Evolutionary conservation across 805 yeast species (phyloP).

Genomic region (Jamesozyma hellenica): DNA sequence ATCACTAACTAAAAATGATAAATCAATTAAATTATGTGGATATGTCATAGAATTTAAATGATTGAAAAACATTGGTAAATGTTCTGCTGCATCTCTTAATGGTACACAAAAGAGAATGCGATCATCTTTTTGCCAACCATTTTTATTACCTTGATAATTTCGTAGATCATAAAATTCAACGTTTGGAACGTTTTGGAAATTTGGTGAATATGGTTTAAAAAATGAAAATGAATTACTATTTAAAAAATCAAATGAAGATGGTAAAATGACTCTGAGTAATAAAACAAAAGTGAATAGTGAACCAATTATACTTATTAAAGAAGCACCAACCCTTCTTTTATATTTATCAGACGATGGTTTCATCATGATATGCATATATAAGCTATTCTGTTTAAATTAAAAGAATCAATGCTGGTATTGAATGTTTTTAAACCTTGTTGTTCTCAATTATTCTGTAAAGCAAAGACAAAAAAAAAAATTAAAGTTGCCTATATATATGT

Average conservation of each 20-base stretch:
- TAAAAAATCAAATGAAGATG: constrained; percentile 6
- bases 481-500: too few relatives aligned
- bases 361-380: background rate
- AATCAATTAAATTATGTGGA: constrained; percentile 78
- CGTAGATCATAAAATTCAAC: constrained; percentile 68
- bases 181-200: constrained; percentile 26
- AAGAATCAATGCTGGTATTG: too few relatives aligned
- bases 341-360: background rate
- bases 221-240: constrained; percentile 2
- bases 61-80: constrained; percentile 78
- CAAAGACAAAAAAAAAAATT: too few relatives aligned
- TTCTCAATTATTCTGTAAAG: too few relatives aligned
- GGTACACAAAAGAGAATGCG: constrained; percentile 82
- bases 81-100: constrained; percentile 82
- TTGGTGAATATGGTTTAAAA: constrained; percentile 28
- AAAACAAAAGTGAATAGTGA: constrained; percentile 3
- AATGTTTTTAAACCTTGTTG: too few relatives aligned
- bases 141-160: constrained; percentile 50
- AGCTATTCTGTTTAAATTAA: too few relatives aligned
- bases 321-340: background rate
- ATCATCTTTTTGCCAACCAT: constrained; percentile 75
- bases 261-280: constrained; percentile 7
- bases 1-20: constrained; percentile 80
- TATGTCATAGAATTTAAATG: constrained; percentile 74
- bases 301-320: constrained; percentile 3